phyloP scores from a whole-genome alignment of 169 alveolate genomes.

The Condylostoma magnum region DNA sequence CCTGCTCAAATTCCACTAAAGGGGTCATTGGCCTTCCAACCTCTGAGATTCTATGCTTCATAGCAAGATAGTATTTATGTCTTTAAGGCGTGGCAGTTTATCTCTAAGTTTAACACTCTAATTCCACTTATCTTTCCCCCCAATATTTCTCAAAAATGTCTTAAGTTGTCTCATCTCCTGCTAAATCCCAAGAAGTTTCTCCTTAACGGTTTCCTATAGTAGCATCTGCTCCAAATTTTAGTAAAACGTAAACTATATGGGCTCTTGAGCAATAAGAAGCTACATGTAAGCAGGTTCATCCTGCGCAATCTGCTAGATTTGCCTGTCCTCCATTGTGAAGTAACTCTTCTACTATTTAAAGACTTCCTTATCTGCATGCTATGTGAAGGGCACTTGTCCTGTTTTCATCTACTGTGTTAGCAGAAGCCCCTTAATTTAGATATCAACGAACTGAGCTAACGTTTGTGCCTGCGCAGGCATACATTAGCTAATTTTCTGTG shows the following conservation, averaged over 20 bases:
- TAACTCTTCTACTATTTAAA: constrained; percentile 5
- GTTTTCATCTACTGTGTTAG: constrained; percentile 31
- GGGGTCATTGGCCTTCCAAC: no score
- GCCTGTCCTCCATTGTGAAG: background rate
- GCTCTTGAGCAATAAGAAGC: constrained; percentile 13
- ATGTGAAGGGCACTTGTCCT: constrained; percentile 32
- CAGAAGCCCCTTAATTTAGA: constrained; percentile 4
- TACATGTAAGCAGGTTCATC: constrained; percentile 22
- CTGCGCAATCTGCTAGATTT: constrained; percentile 27
- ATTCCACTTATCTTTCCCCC: background rate
- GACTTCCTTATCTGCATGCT: constrained; percentile 27
- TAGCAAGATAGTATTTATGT: no score
- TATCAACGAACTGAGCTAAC: background rate
- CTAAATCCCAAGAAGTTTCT: constrained; percentile 34
- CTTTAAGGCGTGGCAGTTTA: no score
- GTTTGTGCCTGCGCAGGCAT: background rate
- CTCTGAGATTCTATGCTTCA: no score
- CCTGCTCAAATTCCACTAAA: no score
- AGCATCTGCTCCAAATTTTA: constrained; percentile 1
- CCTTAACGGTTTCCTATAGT: constrained; percentile 23
- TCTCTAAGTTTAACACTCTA: no score
- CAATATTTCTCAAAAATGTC: constrained; percentile 14
- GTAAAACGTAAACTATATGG: background rate
- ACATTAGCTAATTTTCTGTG: constrained; percentile 9
- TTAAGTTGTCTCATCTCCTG: constrained; percentile 10